phyloP scores from a whole-genome alignment of 2,329 filamentous ascomycete genomes.

The Trichoderma oligosporum region DNA sequence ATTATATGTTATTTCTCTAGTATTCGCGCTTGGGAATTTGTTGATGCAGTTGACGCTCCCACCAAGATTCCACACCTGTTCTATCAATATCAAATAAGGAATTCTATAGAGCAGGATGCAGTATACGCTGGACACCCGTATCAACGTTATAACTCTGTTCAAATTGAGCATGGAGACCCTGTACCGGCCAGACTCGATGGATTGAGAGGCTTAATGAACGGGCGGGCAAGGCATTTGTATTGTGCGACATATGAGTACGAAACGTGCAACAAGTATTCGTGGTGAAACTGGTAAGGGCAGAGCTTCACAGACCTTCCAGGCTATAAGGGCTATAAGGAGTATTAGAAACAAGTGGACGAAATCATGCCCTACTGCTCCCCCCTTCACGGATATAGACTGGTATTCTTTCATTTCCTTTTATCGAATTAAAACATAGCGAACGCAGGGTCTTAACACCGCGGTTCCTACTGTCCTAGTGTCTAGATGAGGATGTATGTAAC shows the following conservation, averaged over 20 bases:
- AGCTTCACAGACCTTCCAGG: slow-evolving; percentile 7
- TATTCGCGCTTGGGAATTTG: slow-evolving; percentile 4
- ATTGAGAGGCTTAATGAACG: neutral
- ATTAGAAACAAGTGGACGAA: too few relatives aligned
- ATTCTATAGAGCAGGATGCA: slow-evolving; percentile 1
- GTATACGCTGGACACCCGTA: slow-evolving; percentile 1
- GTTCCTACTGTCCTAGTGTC: neutral
- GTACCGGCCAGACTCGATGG: slow-evolving; percentile 6
- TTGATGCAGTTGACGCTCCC: slow-evolving; percentile 5
- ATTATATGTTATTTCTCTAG: neutral
- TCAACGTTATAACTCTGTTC: neutral
- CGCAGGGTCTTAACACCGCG: neutral
- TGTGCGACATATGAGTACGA: slow-evolving; percentile 7
- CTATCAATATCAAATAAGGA: neutral
- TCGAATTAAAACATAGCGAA: neutral
- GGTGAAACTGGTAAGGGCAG: neutral
- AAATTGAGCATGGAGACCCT: slow-evolving; percentile 1
- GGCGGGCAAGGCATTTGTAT: slow-evolving; percentile 11
- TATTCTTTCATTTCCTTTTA: neutral
- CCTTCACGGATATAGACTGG: neutral
- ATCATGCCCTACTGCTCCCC: too few relatives aligned
- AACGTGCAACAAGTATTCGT: neutral
- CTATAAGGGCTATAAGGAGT: too few relatives aligned
- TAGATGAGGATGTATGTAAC: slow-evolving; percentile 1
- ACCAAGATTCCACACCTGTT: slow-evolving; percentile 1